Evolutionary conservation across 306 rosid genomes (phyloP).

Genomic region (Vicia villosa): DNA sequence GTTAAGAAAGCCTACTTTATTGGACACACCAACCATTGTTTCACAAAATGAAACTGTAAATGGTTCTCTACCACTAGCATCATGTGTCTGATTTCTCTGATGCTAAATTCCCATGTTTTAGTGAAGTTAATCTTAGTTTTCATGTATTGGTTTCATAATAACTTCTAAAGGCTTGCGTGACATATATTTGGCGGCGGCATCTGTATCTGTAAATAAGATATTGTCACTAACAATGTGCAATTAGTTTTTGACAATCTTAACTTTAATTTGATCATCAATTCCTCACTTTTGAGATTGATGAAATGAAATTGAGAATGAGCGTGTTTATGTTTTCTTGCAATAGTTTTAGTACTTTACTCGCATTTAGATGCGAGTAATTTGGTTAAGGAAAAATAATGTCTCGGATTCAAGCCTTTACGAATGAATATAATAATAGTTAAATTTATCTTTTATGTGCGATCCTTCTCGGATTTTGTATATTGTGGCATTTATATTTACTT

Average conservation of each 20-base stretch:
- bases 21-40: slow-evolving; percentile 41
- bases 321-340: slow-evolving; percentile 11
- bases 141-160: slow-evolving; percentile 10
- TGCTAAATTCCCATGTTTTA: slow-evolving; percentile 15
- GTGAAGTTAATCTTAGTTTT: slow-evolving; percentile 16
- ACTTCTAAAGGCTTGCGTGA: slow-evolving; percentile 23
- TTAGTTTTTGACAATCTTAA: slow-evolving; percentile 17
- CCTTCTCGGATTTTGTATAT: neutral
- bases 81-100: slow-evolving; percentile 15
- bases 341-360: too few species aligned
- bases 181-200: neutral
- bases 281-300: slow-evolving; percentile 22
- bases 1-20: slow-evolving; percentile 52
- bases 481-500: neutral
- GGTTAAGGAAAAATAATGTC: neutral
- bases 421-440: neutral
- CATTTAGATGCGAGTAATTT: too few species aligned
- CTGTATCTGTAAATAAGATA: slow-evolving; percentile 34
- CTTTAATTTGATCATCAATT: slow-evolving; percentile 7
- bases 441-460: neutral
- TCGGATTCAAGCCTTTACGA: neutral
- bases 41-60: slow-evolving; percentile 20
- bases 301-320: slow-evolving; percentile 11
- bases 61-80: slow-evolving; percentile 21
- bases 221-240: slow-evolving; percentile 22